Evolutionary conservation across 169 alveolate species (phyloP).

Genomic region (Plasmodium vinckei): DNA sequence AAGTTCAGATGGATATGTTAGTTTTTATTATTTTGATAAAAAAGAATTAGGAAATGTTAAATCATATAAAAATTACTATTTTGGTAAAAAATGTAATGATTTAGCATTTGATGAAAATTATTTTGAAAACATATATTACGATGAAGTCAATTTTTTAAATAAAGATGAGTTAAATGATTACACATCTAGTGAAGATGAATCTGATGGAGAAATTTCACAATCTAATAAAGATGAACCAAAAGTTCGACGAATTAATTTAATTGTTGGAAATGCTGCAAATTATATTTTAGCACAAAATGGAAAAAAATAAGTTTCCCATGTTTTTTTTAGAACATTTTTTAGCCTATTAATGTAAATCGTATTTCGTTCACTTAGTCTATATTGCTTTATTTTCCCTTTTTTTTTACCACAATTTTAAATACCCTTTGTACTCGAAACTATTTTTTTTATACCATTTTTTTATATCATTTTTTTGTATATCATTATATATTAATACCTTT

Average conservation of each 20-base stretch:
- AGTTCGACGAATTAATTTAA: slow-evolving; percentile 62
- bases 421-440: slow-evolving; percentile 2
- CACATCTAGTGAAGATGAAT: slow-evolving; percentile 75
- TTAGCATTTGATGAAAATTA: slow-evolving; percentile 66
- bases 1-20: slow-evolving; percentile 94
- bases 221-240: slow-evolving; percentile 65
- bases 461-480: neutral
- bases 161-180: slow-evolving; percentile 60
- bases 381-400: slow-evolving; percentile 7
- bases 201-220: slow-evolving; percentile 19
- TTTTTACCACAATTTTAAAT: slow-evolving; percentile 11
- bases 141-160: slow-evolving; percentile 66
- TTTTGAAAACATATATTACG: slow-evolving; percentile 63
- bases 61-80: slow-evolving; percentile 67
- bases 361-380: neutral
- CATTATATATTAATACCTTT: neutral
- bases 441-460: neutral
- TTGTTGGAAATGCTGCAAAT: slow-evolving; percentile 75
- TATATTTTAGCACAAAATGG: slow-evolving; percentile 53
- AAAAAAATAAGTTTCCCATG: slow-evolving; percentile 18
- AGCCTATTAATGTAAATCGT: no score
- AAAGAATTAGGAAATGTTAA: slow-evolving; percentile 89
- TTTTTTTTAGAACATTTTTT: neutral
- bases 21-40: slow-evolving; percentile 87
- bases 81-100: slow-evolving; percentile 68